These are phyloP conservation scores for Microthyrium microscopicum DNA, from an alignment of 2,329 filamentous ascomycete species.

Conservation along the genomic window DNA sequence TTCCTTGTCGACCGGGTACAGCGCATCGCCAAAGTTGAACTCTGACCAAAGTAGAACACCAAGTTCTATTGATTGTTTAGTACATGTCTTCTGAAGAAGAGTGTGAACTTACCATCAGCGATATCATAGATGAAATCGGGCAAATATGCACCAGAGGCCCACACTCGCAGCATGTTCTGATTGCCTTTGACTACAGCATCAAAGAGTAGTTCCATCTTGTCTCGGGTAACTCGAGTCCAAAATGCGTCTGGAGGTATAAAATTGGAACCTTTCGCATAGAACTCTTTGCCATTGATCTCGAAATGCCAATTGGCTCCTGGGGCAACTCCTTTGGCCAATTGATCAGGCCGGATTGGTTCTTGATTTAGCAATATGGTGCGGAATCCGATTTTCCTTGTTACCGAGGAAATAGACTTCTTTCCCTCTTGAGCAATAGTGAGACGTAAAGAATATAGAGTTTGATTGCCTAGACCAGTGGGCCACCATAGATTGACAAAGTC, in stretches of 20 bases:
- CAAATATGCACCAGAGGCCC: conserved; percentile 42
- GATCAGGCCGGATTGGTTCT: conserved; percentile 34
- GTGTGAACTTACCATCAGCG: conserved; percentile 31
- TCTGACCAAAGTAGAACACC: conserved; percentile 47
- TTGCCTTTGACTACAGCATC: conserved; percentile 39
- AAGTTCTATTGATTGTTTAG: conserved; percentile 14
- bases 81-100: background rate
- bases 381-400: conserved; percentile 42
- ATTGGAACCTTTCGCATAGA: conserved; percentile 49
- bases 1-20: conserved; percentile 37
- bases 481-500: conserved; percentile 41
- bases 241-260: conserved; percentile 47
- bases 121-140: conserved; percentile 47
- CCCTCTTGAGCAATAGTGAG: conserved; percentile 18
- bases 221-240: conserved; percentile 41
- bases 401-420: conserved; percentile 10
- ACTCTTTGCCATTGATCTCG: conserved; percentile 46
- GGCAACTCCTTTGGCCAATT: conserved; percentile 37
- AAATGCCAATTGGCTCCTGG: conserved; percentile 46
- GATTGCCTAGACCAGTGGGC: conserved; percentile 39
- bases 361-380: conserved; percentile 45
- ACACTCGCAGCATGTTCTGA: conserved; percentile 48
- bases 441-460: conserved; percentile 33
- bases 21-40: conserved; percentile 43
- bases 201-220: conserved; percentile 35